Conservation (phyloP, 2,329 filamentous ascomycete genomes). For the Xylariaceae sp. region DNA sequence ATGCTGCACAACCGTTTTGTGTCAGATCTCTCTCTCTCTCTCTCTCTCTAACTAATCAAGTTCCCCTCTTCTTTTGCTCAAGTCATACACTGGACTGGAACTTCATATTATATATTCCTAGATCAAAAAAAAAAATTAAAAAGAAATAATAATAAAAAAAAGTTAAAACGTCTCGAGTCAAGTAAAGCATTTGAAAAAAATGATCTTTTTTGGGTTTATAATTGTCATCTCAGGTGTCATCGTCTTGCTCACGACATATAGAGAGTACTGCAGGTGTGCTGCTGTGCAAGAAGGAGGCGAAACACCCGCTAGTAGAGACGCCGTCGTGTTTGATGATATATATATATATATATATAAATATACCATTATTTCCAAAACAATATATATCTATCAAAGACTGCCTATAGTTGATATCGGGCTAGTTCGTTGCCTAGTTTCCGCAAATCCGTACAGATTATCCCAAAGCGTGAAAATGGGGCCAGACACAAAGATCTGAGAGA, state of each 20-base stretch:
- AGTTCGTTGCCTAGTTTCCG: background rate
- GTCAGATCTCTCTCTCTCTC: conserved; percentile 4
- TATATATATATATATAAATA: background rate
- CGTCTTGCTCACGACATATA: background rate
- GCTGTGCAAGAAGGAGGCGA: background rate
- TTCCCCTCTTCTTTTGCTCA: background rate
- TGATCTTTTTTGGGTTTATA: no score
- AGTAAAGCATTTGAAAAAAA: no score
- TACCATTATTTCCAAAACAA: background rate
- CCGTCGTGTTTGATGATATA: background rate
- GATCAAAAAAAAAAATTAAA: rapidly evolving
- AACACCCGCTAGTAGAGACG: conserved; percentile 1
- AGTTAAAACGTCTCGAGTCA: no score
- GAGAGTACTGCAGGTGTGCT: background rate
- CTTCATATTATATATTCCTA: no score
- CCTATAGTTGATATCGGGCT: background rate
- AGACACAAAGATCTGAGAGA: no score
- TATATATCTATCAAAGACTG: background rate
- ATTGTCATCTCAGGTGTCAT: background rate
- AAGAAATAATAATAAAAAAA: no score
- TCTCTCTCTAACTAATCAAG: no score
- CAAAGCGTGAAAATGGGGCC: no score
- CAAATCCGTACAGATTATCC: no score
- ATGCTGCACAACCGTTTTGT: conserved; percentile 25
- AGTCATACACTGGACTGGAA: background rate